phyloP scores from a whole-genome alignment of 148 eudicot genomes.

The Simmondsia chinensis region DNA sequence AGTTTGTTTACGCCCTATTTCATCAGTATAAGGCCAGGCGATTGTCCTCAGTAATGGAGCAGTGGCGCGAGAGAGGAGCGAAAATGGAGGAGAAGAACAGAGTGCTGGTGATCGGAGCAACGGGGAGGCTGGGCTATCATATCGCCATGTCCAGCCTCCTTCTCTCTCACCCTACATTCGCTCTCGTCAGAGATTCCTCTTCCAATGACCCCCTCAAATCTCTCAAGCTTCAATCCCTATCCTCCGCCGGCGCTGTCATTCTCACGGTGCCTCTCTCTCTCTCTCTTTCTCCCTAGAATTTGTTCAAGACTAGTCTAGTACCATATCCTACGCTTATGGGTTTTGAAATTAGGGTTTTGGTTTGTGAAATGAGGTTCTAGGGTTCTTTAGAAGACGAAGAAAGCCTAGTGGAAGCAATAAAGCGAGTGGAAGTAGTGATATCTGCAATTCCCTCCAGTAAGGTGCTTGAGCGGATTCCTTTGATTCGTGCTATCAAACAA shows the following conservation, averaged over 20 bases:
- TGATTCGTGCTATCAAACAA: constrained; percentile 50
- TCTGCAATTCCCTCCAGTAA: constrained; percentile 51
- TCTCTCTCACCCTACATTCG: constrained; percentile 62
- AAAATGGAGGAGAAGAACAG: constrained; percentile 47
- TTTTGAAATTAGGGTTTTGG: background rate
- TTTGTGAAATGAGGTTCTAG: constrained; percentile 11
- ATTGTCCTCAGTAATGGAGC: too few relatives aligned
- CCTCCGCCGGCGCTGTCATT: constrained; percentile 37
- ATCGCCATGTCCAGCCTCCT: constrained; percentile 55
- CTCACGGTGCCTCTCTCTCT: constrained; percentile 29
- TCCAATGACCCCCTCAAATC: constrained; percentile 39
- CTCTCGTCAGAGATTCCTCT: constrained; percentile 50
- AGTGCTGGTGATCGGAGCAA: constrained; percentile 67
- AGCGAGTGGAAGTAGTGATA: constrained; percentile 74
- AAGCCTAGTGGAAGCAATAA: constrained; percentile 54
- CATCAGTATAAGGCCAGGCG: too few relatives aligned
- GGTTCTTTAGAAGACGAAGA: constrained; percentile 67
- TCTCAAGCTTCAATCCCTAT: constrained; percentile 35
- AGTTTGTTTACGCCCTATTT: too few relatives aligned
- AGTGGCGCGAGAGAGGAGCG: too few relatives aligned
- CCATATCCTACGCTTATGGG: background rate
- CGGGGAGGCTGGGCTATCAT: constrained; percentile 59
- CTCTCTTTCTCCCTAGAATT: background rate
- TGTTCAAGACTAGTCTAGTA: background rate
- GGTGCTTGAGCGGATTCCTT: constrained; percentile 51